These are phyloP conservation scores for Polymyxa betae DNA, from an alignment of 208 protist species.

Conservation along the genomic window DNA sequence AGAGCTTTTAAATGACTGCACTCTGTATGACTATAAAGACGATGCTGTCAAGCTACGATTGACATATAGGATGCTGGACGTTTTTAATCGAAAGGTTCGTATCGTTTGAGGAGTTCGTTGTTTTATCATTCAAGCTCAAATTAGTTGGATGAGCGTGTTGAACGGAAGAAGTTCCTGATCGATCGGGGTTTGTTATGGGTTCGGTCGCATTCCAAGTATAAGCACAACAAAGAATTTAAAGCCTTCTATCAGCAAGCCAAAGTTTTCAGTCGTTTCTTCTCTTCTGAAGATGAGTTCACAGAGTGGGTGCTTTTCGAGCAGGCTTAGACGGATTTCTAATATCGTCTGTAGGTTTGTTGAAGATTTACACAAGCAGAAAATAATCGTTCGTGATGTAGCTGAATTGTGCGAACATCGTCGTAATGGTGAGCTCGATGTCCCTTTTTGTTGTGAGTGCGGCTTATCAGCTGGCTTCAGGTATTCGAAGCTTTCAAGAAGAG, in stretches of 20 bases:
- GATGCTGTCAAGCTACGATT: constrained; percentile 6
- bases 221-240: constrained; percentile 30
- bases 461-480: not conserved
- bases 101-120: not conserved
- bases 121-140: not conserved
- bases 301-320: not conserved
- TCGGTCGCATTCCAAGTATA: not conserved
- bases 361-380: constrained; percentile 29
- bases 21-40: not conserved
- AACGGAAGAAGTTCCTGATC: constrained; percentile 46
- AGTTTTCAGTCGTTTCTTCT: constrained; percentile 31
- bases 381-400: not conserved
- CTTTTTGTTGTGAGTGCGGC: not conserved
- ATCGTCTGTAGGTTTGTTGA: not conserved
- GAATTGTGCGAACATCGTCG: not conserved
- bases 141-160: constrained; percentile 12
- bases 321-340: not conserved
- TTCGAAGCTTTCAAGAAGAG: constrained; percentile 35
- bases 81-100: constrained; percentile 11
- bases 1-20: not conserved
- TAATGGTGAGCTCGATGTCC: not conserved
- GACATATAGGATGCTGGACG: constrained; percentile 18
- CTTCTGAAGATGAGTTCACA: constrained; percentile 9
- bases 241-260: constrained; percentile 46
- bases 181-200: constrained; percentile 13